Percentiles rank a stretch among this genome's conserved stretches.
These are phyloP conservation scores for Pythium dissimile DNA, from an alignment of 352 stramenopile genomes.

Conservation along the genomic window DNA sequence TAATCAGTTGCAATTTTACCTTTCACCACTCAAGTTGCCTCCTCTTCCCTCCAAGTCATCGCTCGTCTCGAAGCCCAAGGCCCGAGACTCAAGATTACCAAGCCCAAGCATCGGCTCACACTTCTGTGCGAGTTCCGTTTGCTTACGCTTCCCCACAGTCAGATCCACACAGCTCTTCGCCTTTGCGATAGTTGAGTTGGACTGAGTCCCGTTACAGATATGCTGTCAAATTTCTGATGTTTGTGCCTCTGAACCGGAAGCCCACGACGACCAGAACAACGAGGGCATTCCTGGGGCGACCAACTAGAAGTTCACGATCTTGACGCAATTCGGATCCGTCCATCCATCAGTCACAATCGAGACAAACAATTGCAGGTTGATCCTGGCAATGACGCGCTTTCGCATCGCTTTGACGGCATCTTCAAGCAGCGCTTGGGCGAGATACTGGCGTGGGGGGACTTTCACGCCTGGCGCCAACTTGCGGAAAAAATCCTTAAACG, in stretches of 20 bases:
- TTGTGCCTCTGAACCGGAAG: not conserved
- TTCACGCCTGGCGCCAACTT: not conserved
- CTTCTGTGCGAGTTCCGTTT: too few relatives aligned
- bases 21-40: too few relatives aligned
- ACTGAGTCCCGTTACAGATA: not conserved
- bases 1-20: too few relatives aligned
- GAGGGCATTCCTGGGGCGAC: conserved; percentile 4
- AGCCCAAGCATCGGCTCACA: too few relatives aligned
- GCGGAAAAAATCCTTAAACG: not conserved
- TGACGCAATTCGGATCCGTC: conserved; percentile 8
- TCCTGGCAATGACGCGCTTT: not conserved
- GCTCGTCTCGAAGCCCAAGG: too few relatives aligned
- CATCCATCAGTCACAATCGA: conserved; percentile 9
- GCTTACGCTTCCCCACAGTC: too few relatives aligned
- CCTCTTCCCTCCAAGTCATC: too few relatives aligned
- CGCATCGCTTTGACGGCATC: not conserved
- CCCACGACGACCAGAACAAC: conserved; percentile 8
- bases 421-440: not conserved
- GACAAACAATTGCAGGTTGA: conserved; percentile 2
- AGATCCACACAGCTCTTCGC: too few relatives aligned
- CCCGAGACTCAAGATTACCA: too few relatives aligned
- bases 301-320: conserved; percentile 12
- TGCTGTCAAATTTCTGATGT: not conserved
- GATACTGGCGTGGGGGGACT: not conserved
- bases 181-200: too few relatives aligned